Base-by-base conservation (phyloP, 805 yeast species). In the Debaryomyces hansenii region DNA sequence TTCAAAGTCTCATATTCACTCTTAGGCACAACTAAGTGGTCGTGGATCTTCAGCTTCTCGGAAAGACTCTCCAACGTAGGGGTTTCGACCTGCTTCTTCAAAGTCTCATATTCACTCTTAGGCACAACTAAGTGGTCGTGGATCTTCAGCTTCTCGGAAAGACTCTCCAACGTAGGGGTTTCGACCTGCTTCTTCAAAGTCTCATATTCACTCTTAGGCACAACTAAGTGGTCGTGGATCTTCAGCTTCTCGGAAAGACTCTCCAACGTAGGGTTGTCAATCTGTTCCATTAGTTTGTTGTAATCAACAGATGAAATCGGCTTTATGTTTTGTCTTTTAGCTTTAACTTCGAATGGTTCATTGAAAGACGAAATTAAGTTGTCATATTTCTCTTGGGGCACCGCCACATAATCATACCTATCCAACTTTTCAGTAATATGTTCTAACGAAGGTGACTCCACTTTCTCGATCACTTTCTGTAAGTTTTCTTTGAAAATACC, bases 381-480 rank as follows among this genome's bases (percentile, higher is more conserved):
- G n/a, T 37, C 24, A 37, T 44, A 38, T 10, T 49, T 46, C 9
- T 40, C 53, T 9, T 20, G 29, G 0, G 56, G 32, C n/a, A 60
- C 34, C 7, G 56, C 41, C 7, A 48, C 49, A 20, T 48, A 45
- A 37, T 56, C 52, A 21, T 50, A 45, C 7, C 33, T 34, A 4
- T 33, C 42, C 4, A 62, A 59, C 33, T 58, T 62, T 10, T 50
- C 52, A 32, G 50, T 51, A 18, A 64, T 47, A 27, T 59, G 55
- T 4, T 63, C 70, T 12, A 57, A 51, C 10, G 67, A 56, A 4
- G 81, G 79, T 9, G 57, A 49, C 2, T 52, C 53, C 29, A 45
- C 33, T 7, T 33, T 28, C 20, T 39, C 35, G 3, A 16, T 40
- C 33, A 37, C 31, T 24, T 40, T 37, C 18, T 21, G 32, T 20